phyloP scores from a whole-genome alignment of 352 stramenopile species.

The Phytophthora sansomeana region DNA sequence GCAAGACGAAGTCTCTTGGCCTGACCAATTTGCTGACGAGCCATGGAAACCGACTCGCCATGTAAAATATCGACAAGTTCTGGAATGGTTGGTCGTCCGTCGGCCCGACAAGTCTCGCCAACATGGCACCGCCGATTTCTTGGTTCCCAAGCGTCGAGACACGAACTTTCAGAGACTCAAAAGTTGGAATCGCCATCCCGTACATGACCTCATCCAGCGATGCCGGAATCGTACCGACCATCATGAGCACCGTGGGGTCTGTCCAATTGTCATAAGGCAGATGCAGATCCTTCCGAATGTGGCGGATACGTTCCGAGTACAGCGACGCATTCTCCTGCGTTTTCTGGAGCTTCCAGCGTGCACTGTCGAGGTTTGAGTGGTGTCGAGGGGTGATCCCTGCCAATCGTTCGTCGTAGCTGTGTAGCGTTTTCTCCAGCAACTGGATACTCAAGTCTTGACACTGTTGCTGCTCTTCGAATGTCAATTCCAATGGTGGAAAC shows the following conservation, averaged over 20 bases:
- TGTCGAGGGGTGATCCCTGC: conserved; percentile 27
- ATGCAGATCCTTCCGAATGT: conserved; percentile 33
- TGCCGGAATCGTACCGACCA: conserved; percentile 50
- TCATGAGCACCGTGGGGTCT: conserved; percentile 44
- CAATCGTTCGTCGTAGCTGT: conserved; percentile 46
- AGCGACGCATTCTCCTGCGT: conserved; percentile 43
- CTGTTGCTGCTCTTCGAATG: conserved; percentile 41
- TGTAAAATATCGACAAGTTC: conserved; percentile 59
- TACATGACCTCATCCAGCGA: conserved; percentile 74
- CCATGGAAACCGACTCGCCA: conserved; percentile 45
- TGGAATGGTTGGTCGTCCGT: conserved; percentile 50
- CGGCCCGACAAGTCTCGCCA: conserved; percentile 57
- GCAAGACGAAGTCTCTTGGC: conserved; percentile 51
- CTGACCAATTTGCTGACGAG: conserved; percentile 51
- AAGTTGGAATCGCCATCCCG: conserved; percentile 48
- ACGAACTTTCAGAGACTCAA: conserved; percentile 51
- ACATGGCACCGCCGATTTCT: conserved; percentile 50
- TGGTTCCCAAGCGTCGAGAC: conserved; percentile 33
- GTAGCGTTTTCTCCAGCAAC: conserved; percentile 45
- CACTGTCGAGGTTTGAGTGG: conserved; percentile 41
- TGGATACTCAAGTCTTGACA: conserved; percentile 44
- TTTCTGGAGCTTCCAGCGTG: conserved; percentile 47
- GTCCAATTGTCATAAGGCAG: conserved; percentile 42
- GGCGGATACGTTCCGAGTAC: conserved; percentile 42
- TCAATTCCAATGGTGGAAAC: conserved; percentile 37